Conservation (phyloP, 495 filamentous ascomycete genomes). For the Gamarada debralockiae region DNA sequence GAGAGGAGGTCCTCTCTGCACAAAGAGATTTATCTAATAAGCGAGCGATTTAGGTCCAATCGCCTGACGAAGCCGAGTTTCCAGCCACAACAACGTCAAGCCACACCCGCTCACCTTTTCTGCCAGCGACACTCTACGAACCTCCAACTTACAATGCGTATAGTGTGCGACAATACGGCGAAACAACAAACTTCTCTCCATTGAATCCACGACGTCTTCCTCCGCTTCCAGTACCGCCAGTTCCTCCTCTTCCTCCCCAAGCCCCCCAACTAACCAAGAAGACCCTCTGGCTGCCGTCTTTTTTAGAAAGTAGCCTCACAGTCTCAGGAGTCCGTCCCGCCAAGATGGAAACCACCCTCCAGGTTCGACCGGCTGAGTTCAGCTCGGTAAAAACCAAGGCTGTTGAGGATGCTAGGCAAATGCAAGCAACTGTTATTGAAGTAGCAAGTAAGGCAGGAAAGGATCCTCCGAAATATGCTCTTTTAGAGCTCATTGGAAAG, state of each 20-base stretch:
- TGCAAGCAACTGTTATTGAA: constrained; percentile 46
- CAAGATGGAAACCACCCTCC: constrained; percentile 1
- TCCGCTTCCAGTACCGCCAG: neutral
- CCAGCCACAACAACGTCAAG: too few relatives aligned
- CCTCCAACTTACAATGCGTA: neutral
- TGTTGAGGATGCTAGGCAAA: constrained; percentile 50
- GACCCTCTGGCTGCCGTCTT: neutral
- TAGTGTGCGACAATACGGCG: neutral
- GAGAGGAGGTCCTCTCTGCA: too few relatives aligned
- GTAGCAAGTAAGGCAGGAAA: constrained; percentile 44
- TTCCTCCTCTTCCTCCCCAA: neutral
- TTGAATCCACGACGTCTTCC: neutral
- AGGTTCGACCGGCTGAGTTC: constrained; percentile 5
- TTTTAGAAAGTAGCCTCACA: neutral
- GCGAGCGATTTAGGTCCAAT: too few relatives aligned
- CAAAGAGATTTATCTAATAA: too few relatives aligned
- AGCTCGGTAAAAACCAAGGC: constrained; percentile 27
- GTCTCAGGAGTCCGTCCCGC: neutral
- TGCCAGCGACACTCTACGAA: too few relatives aligned
- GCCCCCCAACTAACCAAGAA: neutral
- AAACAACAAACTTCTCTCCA: neutral
- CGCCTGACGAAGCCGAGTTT: too few relatives aligned
- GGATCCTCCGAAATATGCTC: constrained; percentile 57
- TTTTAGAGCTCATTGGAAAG: constrained; percentile 90
- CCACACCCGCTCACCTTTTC: too few relatives aligned